Conservation (phyloP, 2,329 filamentous ascomycete species). For the Aureobasidium sp. region DNA sequence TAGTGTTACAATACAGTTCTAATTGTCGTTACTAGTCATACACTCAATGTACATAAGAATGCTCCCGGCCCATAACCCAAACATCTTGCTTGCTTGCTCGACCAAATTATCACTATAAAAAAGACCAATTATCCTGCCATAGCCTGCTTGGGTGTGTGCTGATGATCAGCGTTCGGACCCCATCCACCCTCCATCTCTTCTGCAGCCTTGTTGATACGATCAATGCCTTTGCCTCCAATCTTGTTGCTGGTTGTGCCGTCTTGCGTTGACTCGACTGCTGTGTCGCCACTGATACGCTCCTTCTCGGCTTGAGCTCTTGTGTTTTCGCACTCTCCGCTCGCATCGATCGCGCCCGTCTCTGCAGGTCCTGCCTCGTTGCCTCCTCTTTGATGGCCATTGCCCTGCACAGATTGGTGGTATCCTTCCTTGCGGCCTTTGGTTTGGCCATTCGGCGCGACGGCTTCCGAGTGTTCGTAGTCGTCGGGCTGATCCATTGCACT, state of each 20-base stretch:
- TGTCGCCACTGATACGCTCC: neutral
- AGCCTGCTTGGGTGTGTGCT: neutral
- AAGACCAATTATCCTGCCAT: neutral
- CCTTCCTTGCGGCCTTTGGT: neutral
- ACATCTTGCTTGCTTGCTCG: neutral
- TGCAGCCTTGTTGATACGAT: neutral
- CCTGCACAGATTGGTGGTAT: neutral
- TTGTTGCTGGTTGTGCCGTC: neutral
- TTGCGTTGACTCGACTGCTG: neutral
- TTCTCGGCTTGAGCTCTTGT: constrained; percentile 1
- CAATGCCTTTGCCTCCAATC: neutral
- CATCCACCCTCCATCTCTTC: neutral
- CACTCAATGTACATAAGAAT: neutral
- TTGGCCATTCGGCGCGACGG: constrained; percentile 11
- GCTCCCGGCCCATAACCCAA: neutral
- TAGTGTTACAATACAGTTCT: neutral
- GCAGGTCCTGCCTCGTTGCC: constrained; percentile 5
- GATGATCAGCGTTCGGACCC: constrained; percentile 1
- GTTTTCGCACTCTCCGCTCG: neutral
- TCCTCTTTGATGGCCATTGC: neutral
- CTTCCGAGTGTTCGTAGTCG: neutral
- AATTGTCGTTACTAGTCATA: neutral
- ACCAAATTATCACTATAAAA: neutral
- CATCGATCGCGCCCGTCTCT: constrained; percentile 1
- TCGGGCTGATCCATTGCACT: constrained; percentile 23